Conservation (phyloP, 1,284 basidiomycete genomes). For the Schizopora paradoxa region DNA sequence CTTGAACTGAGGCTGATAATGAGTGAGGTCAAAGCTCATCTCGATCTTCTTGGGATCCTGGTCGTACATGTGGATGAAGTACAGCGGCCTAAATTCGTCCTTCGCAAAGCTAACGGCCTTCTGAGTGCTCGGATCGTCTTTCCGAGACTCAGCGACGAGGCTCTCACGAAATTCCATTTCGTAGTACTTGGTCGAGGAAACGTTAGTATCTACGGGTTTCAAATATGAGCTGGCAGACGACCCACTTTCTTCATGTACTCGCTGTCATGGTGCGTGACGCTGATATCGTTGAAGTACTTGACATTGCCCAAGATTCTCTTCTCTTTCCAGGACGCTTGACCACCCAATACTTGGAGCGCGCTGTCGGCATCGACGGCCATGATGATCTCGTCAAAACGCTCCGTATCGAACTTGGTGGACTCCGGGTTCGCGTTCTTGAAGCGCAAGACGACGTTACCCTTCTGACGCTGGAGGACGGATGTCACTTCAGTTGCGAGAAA, state of each 20-base stretch:
- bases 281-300: slow-evolving; percentile 52
- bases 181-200: slow-evolving; percentile 35
- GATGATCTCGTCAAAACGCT: slow-evolving; percentile 59
- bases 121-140: slow-evolving; percentile 33
- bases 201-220: background rate
- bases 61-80: slow-evolving; percentile 54
- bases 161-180: slow-evolving; percentile 37
- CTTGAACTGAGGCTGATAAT: slow-evolving; percentile 51
- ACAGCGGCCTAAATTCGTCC: slow-evolving; percentile 47
- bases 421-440: slow-evolving; percentile 20
- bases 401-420: slow-evolving; percentile 31
- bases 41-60: slow-evolving; percentile 52
- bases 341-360: slow-evolving; percentile 48
- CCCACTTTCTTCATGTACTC: slow-evolving; percentile 50
- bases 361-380: slow-evolving; percentile 57
- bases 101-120: slow-evolving; percentile 40
- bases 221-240: background rate
- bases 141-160: slow-evolving; percentile 32
- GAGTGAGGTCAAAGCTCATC: slow-evolving; percentile 57
- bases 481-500: slow-evolving; percentile 19
- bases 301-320: slow-evolving; percentile 53
- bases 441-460: slow-evolving; percentile 17
- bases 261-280: slow-evolving; percentile 51
- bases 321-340: slow-evolving; percentile 52
- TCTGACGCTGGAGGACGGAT: slow-evolving; percentile 17